Evolutionary conservation across 805 yeast species (phyloP).

Genomic region (Maudiozyma turicensis): DNA sequence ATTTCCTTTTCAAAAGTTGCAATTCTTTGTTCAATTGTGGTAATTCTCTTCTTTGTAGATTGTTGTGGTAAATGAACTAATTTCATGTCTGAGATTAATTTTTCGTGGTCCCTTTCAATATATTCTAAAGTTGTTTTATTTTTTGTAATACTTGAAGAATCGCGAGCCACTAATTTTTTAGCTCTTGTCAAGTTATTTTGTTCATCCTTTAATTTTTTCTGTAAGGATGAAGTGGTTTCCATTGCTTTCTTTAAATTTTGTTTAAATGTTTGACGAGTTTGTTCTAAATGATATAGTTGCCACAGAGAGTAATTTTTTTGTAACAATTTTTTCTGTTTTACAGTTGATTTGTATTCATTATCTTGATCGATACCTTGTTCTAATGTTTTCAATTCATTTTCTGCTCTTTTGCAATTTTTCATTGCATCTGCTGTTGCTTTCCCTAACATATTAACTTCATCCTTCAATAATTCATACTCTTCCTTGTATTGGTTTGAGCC

Average conservation of each 20-base stretch:
- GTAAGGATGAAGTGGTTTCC: conserved; percentile 25
- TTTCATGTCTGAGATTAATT: conserved; percentile 37
- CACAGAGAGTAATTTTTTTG: conserved; percentile 47
- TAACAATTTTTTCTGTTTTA: conserved; percentile 38
- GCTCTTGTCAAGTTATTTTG: conserved; percentile 32
- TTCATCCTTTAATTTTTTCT: conserved; percentile 28
- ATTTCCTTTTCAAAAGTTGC: conserved; percentile 44
- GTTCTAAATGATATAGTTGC: conserved; percentile 54
- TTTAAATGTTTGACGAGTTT: conserved; percentile 19
- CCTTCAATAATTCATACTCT: conserved; percentile 58
- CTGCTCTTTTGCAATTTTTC: conserved; percentile 58
- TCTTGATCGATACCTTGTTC: conserved; percentile 67
- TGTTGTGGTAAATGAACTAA: conserved; percentile 54
- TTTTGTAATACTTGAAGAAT: conserved; percentile 34
- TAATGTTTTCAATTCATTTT: conserved; percentile 68
- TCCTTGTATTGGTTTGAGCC: conserved; percentile 62
- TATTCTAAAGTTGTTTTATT: conserved; percentile 31
- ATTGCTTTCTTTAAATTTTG: conserved; percentile 22
- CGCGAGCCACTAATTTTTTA: conserved; percentile 39
- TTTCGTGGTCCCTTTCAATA: conserved; percentile 33
- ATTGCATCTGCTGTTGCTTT: conserved; percentile 54
- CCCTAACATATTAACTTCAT: conserved; percentile 55
- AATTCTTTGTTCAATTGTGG: conserved; percentile 38
- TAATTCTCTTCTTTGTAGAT: conserved; percentile 38
- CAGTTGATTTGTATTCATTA: conserved; percentile 49